Base-by-base conservation (phyloP, 768 basidiomycete species). In the Suillus subluteus region DNA sequence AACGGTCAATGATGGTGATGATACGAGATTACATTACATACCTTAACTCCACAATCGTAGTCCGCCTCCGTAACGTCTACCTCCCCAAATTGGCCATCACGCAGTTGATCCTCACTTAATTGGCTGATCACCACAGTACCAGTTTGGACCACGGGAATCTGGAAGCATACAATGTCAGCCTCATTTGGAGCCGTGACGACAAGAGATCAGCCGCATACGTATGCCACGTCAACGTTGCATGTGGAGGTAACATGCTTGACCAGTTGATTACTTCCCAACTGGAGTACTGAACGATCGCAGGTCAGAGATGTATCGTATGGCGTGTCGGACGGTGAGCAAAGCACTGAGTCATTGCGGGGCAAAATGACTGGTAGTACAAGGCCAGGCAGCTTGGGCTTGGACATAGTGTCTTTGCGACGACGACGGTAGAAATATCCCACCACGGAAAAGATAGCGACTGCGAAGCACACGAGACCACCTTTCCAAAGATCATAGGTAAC, bases 351-450 rank as follows among this genome's bases (percentile, higher is more conserved):
- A 56, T 56, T 3, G 6, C 21, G 21, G 32, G 55, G 35, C 11
- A 35, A 12, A n/a, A 37, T 35, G 32, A 11, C 21, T 35, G 55
- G 55, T 56, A n/a, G 55, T 35, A 13, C 21, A 35, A n/a, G 11
- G 35, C 32, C 18, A 11, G 55, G 21, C 9, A 21, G 18, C 21
- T 56, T 56, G 55, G 55, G 32, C 54, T 56, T 11, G 54, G 32
- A 56, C 12, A n/a, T 56, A 13, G 35, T n/a, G 12, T 7, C 55
- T 37, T 56, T 56, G 32, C 35, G 55, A n/a, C 32, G 55, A 37
- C 55, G 55, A 37, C 55, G 55, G 32, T 56, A 56, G 55, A 56
- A 56, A 37, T 56, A 38, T 23, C 58, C 58, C 37, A 38, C 58
- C n/a, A 58, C 37, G 7, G 37, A 58, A 38, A 58, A 13, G 58